These are phyloP conservation scores for Lepidopterella palustris DNA, from an alignment of 495 filamentous ascomycete genomes.

Conservation along the genomic window DNA sequence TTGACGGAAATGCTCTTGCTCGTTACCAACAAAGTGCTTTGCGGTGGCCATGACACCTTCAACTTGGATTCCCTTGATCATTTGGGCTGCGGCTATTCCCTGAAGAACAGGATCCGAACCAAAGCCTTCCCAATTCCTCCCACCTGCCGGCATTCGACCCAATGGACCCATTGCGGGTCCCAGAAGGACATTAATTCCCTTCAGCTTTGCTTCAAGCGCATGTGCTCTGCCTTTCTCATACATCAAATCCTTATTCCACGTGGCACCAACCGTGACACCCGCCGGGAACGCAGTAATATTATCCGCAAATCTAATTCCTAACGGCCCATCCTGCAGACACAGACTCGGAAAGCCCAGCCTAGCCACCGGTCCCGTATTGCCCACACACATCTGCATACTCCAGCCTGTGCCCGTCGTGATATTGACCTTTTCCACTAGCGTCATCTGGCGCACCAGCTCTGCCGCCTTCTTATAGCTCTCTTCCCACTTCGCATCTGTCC, in stretches of 20 bases:
- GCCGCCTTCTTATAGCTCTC: slow-evolving; percentile 77
- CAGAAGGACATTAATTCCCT: slow-evolving; percentile 70
- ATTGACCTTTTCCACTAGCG: slow-evolving; percentile 85
- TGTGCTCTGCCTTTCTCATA: slow-evolving; percentile 60
- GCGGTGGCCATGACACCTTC: slow-evolving; percentile 77
- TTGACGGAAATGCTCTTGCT: slow-evolving; percentile 84
- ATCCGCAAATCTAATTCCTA: slow-evolving; percentile 70
- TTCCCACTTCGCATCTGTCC: slow-evolving; percentile 65
- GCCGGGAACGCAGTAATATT: slow-evolving; percentile 75
- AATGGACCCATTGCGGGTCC: slow-evolving; percentile 71
- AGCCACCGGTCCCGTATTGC: slow-evolving; percentile 59
- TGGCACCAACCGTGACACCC: slow-evolving; percentile 78
- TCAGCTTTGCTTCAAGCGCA: slow-evolving; percentile 60
- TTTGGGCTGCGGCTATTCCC: slow-evolving; percentile 60
- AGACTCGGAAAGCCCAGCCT: slow-evolving; percentile 69
- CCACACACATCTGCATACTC: slow-evolving; percentile 84
- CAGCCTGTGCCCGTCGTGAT: slow-evolving; percentile 90
- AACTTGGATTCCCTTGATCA: slow-evolving; percentile 69
- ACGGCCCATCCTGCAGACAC: slow-evolving; percentile 85
- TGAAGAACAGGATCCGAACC: slow-evolving; percentile 71
- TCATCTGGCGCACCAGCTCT: slow-evolving; percentile 73
- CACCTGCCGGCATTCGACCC: slow-evolving; percentile 77
- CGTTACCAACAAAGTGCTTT: slow-evolving; percentile 77
- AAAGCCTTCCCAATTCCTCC: slow-evolving; percentile 89
- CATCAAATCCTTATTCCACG: slow-evolving; percentile 81